A percentile compares a stretch with the other conserved stretches of the same genome.
These are phyloP conservation scores for Cymbopogon flexuosus DNA, from an alignment of 202 grass and related monocot genomes.

Conservation along the genomic window DNA sequence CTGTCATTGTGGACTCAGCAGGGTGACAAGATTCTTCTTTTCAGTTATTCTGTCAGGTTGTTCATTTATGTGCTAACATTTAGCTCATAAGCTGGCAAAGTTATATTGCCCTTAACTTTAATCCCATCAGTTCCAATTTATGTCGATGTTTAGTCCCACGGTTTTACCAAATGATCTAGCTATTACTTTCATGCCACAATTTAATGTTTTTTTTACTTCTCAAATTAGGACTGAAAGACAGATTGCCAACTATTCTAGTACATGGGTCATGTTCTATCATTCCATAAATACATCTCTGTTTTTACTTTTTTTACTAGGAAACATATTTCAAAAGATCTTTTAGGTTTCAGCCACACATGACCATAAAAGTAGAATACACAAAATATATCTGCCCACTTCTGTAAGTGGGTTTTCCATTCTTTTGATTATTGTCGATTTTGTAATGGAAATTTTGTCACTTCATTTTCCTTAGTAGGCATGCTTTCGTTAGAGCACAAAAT, in stretches of 20 bases:
- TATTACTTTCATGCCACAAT: not conserved
- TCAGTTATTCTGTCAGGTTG: slow-evolving; percentile 97
- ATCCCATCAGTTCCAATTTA: not conserved
- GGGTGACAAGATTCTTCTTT: slow-evolving; percentile 93
- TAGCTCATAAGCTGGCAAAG: not conserved
- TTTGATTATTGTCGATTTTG: slow-evolving; percentile 1
- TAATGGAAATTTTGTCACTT: not conserved
- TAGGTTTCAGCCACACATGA: slow-evolving; percentile 14
- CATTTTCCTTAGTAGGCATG: not conserved
- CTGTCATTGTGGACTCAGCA: slow-evolving; percentile 63
- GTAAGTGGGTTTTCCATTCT: not conserved
- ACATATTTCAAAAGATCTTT: slow-evolving; percentile 4
- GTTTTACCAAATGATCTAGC: not conserved
- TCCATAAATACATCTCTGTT: not conserved
- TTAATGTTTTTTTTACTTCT: slow-evolving; percentile 20
- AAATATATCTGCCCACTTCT: slow-evolving; percentile 5
- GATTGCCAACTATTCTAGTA: not conserved
- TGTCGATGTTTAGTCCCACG: not conserved
- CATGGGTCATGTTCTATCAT: slow-evolving; percentile 10
- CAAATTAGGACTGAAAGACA: not conserved
- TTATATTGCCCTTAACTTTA: not conserved
- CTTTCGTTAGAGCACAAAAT: not conserved
- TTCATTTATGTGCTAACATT: slow-evolving; percentile 25
- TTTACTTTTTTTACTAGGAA: not conserved
- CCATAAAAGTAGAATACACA: slow-evolving; percentile 7